Conservation (phyloP, 1,284 basidiomycete species). For the Cutaneotrichosporon cavernicola region DNA sequence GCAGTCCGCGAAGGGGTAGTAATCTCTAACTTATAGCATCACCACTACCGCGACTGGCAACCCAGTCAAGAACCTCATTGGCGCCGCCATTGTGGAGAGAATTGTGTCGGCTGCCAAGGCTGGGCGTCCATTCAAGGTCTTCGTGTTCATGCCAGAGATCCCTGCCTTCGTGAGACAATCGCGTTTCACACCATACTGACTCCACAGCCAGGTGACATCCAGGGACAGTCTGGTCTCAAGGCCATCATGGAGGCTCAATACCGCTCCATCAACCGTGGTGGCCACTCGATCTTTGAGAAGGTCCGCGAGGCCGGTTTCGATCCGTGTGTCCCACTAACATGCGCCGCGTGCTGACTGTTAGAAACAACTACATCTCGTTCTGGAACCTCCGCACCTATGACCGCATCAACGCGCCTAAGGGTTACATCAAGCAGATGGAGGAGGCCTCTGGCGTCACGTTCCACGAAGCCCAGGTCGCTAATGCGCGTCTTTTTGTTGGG, state of each 20-base stretch:
- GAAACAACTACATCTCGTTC: constrained; percentile 61
- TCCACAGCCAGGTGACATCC: constrained; percentile 68
- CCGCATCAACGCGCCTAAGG: constrained; percentile 73
- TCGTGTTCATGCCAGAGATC: constrained; percentile 70
- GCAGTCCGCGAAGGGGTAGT: neutral
- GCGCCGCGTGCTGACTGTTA: neutral
- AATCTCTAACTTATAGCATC: constrained; percentile 59
- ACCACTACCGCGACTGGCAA: constrained; percentile 64
- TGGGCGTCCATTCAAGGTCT: constrained; percentile 71
- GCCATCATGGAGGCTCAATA: constrained; percentile 55
- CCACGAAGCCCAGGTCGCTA: constrained; percentile 79
- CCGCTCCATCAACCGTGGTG: constrained; percentile 81
- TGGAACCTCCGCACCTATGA: constrained; percentile 89
- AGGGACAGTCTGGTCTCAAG: constrained; percentile 67
- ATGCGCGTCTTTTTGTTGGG: constrained; percentile 76
- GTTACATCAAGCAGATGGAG: constrained; percentile 69
- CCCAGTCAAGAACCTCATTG: constrained; percentile 77
- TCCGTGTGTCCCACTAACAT: constrained; percentile 58
- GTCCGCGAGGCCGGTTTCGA: constrained; percentile 75
- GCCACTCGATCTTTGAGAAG: constrained; percentile 78
- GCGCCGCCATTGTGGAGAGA: constrained; percentile 71
- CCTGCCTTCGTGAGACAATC: constrained; percentile 48
- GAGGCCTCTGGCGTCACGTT: constrained; percentile 72
- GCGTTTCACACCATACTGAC: neutral
- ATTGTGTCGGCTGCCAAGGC: constrained; percentile 73